Conservation (phyloP, 1,284 basidiomycete species). For the Leccinum cinnamomeum region DNA sequence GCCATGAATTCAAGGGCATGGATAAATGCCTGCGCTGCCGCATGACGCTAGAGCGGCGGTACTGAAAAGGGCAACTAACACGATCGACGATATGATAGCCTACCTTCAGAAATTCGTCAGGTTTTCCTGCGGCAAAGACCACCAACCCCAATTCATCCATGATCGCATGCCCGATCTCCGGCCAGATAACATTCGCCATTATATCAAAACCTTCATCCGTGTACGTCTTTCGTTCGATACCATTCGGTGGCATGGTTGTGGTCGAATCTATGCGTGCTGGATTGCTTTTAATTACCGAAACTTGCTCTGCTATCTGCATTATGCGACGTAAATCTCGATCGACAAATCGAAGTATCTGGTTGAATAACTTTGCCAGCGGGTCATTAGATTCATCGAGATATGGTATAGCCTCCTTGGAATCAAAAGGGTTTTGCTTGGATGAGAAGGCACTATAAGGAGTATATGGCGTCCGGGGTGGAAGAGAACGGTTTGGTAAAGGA, state of each 20-base stretch:
- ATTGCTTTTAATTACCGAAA: conserved; percentile 47
- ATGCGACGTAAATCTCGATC: conserved; percentile 69
- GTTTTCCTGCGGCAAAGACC: conserved; percentile 89
- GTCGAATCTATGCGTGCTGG: conserved; percentile 27
- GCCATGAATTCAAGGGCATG: conserved; percentile 80
- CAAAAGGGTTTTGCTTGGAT: conserved; percentile 49
- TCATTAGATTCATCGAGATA: conserved; percentile 65
- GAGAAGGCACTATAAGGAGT: conserved; percentile 64
- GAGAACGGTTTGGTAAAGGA: conserved; percentile 36
- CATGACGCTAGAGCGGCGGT: conserved; percentile 63
- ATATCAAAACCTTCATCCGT: conserved; percentile 64
- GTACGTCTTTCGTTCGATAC: conserved; percentile 3
- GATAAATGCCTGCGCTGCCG: conserved; percentile 83
- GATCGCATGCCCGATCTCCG: conserved; percentile 75
- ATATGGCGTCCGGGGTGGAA: conserved; percentile 69
- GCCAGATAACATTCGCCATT: conserved; percentile 86
- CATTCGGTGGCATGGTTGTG: not conserved
- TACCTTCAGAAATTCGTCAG: conserved; percentile 88
- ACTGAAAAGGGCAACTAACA: conserved; percentile 7
- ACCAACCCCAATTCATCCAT: conserved; percentile 80
- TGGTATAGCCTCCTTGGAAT: conserved; percentile 39
- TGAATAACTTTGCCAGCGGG: conserved; percentile 74
- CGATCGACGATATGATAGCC: not conserved
- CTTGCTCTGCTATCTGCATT: conserved; percentile 75
- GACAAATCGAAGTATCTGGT: conserved; percentile 79